Percentiles rank a stretch among this genome's conserved stretches.
Conservation (phyloP, 2,329 filamentous ascomycete species). For the Thelonectria rubi region DNA sequence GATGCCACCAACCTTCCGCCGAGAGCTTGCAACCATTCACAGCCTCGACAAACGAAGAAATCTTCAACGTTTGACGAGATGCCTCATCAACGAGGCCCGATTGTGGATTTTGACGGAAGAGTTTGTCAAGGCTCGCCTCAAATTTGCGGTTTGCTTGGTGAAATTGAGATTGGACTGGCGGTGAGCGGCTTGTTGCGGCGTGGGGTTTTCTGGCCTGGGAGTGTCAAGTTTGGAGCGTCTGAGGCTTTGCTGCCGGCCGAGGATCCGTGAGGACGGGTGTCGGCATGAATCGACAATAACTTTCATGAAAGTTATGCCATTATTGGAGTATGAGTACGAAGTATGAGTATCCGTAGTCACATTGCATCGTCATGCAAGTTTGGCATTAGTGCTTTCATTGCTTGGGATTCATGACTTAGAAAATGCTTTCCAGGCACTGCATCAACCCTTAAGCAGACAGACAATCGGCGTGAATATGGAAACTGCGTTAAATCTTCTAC, state of each 20-base stretch:
- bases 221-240: background rate
- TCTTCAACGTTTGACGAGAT: slow-evolving; percentile 1
- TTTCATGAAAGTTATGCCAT: background rate
- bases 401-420: too few species aligned
- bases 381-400: too few species aligned
- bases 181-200: slow-evolving; percentile 12
- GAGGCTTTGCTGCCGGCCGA: background rate
- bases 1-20: slow-evolving; percentile 11
- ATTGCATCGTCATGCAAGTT: background rate
- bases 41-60: background rate
- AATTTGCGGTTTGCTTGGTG: slow-evolving; percentile 5
- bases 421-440: too few species aligned
- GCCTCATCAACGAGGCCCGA: slow-evolving; percentile 13
- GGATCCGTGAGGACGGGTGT: background rate
- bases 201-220: too few species aligned
- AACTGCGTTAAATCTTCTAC: too few species aligned
- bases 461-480: too few species aligned
- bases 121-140: background rate
- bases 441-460: too few species aligned
- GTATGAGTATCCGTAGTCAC: background rate
- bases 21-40: slow-evolving; percentile 13
- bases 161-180: slow-evolving; percentile 10
- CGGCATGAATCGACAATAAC: too few species aligned
- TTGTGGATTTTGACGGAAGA: background rate
- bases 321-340: background rate